Evolutionary conservation across 2,329 filamentous ascomycete species (phyloP), one percentile per base, ranked within the genome.

Genomic region (Calonectria honghensis): DNA sequence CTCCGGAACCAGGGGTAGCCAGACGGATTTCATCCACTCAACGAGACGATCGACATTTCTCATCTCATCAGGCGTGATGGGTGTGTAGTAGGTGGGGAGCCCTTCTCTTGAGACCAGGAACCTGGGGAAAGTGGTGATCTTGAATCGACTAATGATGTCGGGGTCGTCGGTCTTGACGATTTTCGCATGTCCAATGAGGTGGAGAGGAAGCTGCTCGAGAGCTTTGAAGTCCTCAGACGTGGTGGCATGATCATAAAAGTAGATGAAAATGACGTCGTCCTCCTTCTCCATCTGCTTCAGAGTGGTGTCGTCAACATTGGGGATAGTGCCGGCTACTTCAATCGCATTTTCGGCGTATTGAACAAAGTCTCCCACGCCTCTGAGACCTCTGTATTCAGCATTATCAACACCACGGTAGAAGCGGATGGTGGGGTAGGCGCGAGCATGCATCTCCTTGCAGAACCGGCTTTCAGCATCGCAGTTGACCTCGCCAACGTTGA

Each of bases 171-270:
- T 98, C 89, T 98, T 98, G 80, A 98, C 96, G 68, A 99, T 89
- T 84, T 95, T 97, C 35, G 95, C 97, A 82, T 95, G 96, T 39
- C 96, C 97, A 74, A 99, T 95, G 72, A 99, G 90, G 84, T 93
- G 96, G 70, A 98, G 89, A 20, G 95, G 95, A 39, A 99, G 87
- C 50, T 96, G 93, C 76, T 98, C 95, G 54, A 99, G 88, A 29
- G 96, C 96, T 79, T 90, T 89, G 82, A 99, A 98, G 83, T 99
- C 97, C 85, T 99, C 97, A 54, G 90, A 93, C 0, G 96, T 97
- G 2, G 96, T 98, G 16, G 97, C 97, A 79, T 98, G 93, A 83
- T 99, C 97, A 85, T 98, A 99, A 85, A 98, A 98, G 87, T 98
- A 99, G 78, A 98, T 87, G 85, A 99, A 99, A 70, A 98, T 94